A percentile compares a stretch with the other conserved stretches of the same genome.
Evolutionary conservation across 129 eudicot genomes (phyloP).

Genomic region (Ambrosia trifida): DNA sequence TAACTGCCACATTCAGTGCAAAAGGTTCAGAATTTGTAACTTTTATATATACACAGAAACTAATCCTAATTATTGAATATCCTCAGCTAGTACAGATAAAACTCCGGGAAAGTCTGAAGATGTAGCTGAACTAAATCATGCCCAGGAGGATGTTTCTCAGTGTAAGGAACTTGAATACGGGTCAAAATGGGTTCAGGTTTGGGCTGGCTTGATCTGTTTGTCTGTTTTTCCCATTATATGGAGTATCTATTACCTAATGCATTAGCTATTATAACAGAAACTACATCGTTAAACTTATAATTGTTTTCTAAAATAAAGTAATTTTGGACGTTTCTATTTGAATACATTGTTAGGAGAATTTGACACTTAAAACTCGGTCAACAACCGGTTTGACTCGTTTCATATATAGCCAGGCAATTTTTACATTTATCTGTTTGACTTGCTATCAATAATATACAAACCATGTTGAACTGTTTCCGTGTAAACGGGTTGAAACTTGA

Average conservation of each 20-base stretch:
- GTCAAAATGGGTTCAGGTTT: background rate
- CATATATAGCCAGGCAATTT: background rate
- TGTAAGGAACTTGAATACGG: slow-evolving; percentile 29
- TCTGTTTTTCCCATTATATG: background rate
- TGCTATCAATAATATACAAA: background rate
- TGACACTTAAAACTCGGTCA: background rate
- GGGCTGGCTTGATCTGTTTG: slow-evolving; percentile 2
- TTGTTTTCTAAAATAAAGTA: background rate
- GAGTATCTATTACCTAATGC: background rate
- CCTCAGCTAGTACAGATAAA: slow-evolving; percentile 41
- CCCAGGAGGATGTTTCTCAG: slow-evolving; percentile 32
- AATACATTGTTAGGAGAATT: background rate
- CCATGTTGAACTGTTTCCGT: background rate
- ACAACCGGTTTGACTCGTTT: background rate
- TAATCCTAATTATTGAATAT: background rate
- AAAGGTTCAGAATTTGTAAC: background rate
- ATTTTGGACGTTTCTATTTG: background rate
- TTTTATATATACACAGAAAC: background rate
- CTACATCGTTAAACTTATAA: background rate
- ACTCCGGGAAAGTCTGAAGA: slow-evolving; percentile 38
- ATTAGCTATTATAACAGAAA: background rate
- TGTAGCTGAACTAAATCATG: slow-evolving; percentile 28
- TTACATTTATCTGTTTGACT: background rate
- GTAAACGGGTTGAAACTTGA: background rate
- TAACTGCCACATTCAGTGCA: background rate